Evolutionary conservation across 2,329 filamentous ascomycete species (phyloP).

Genomic region (Colletotrichum endophyticum): DNA sequence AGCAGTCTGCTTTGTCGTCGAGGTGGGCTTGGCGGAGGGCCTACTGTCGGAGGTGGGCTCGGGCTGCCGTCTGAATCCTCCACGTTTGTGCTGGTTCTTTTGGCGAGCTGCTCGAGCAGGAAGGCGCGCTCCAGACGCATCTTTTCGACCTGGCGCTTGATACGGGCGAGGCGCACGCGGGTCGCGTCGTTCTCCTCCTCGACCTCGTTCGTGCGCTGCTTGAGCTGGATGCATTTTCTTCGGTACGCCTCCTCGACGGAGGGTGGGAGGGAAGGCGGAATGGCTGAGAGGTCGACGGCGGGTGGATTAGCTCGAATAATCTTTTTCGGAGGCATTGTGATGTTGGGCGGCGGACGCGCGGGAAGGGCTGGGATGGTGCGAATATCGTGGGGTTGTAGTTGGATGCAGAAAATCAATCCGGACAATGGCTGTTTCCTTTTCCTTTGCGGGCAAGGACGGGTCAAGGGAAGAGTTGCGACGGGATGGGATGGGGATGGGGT

Average conservation of each 20-base stretch:
- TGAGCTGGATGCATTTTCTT: slow-evolving; percentile 93
- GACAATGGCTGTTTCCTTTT: not conserved
- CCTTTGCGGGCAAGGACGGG: not conserved
- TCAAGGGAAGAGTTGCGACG: not conserved
- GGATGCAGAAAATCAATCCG: not conserved
- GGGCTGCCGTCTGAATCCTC: slow-evolving; percentile 82
- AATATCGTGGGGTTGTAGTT: not conserved
- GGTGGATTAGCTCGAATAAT: slow-evolving; percentile 39
- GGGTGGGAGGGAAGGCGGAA: slow-evolving; percentile 73
- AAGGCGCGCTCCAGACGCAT: slow-evolving; percentile 86
- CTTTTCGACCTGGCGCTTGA: slow-evolving; percentile 88
- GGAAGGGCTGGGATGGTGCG: not conserved
- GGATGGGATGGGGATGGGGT: slow-evolving; percentile 4
- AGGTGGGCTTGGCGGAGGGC: slow-evolving; percentile 32
- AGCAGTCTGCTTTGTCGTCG: slow-evolving; percentile 22
- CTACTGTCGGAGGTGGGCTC: slow-evolving; percentile 79
- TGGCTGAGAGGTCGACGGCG: slow-evolving; percentile 41
- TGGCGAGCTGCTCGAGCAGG: slow-evolving; percentile 73
- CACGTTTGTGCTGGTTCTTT: slow-evolving; percentile 75
- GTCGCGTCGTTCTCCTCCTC: slow-evolving; percentile 90
- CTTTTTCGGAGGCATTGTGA: slow-evolving; percentile 40
- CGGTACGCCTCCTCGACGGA: slow-evolving; percentile 96
- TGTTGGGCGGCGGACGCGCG: not conserved
- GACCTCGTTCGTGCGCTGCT: slow-evolving; percentile 88
- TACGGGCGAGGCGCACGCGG: slow-evolving; percentile 76